Conservation (phyloP, 139 green algal species). For the Chlamydomonas sp. region DNA sequence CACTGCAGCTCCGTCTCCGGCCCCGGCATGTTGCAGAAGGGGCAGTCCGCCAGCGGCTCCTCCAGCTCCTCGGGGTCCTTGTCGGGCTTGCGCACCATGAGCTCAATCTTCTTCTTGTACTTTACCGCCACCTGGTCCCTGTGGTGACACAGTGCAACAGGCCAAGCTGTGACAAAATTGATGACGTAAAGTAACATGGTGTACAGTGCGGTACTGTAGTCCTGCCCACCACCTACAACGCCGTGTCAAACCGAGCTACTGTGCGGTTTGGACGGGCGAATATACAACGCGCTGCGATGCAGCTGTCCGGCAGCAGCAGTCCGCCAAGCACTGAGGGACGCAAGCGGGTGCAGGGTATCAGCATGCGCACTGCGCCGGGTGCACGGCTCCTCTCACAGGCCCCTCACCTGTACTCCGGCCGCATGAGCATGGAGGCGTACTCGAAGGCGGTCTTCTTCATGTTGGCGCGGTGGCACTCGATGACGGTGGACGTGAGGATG, state of each 20-base stretch:
- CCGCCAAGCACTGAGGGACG: no score
- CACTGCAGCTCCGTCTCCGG: conserved; percentile 74
- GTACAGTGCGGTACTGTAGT: not conserved
- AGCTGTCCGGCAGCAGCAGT: no score
- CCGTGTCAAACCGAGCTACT: not conserved
- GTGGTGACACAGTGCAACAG: not conserved
- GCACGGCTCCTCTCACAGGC: not conserved
- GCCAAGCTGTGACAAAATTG: not conserved
- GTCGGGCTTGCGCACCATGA: conserved; percentile 81
- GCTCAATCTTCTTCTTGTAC: conserved; percentile 89
- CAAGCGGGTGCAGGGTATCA: no score
- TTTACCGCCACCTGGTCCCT: conserved; percentile 68
- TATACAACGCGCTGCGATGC: no score
- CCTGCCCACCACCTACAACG: not conserved
- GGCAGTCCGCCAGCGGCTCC: conserved; percentile 68
- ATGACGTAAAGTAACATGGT: no score
- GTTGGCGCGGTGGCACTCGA: conserved; percentile 85
- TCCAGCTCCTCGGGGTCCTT: conserved; percentile 67
- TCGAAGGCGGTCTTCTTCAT: conserved; percentile 81
- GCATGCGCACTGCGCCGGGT: not conserved
- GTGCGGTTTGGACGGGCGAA: no score
- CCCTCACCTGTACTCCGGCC: conserved; percentile 72
- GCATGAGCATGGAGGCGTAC: conserved; percentile 83
- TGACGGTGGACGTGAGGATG: conserved; percentile 89
- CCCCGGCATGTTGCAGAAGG: conserved; percentile 70